Percentiles rank a stretch among this genome's conserved stretches.
Evolutionary conservation across 75 land plant species (phyloP).

Genomic region (Pinus taeda): DNA sequence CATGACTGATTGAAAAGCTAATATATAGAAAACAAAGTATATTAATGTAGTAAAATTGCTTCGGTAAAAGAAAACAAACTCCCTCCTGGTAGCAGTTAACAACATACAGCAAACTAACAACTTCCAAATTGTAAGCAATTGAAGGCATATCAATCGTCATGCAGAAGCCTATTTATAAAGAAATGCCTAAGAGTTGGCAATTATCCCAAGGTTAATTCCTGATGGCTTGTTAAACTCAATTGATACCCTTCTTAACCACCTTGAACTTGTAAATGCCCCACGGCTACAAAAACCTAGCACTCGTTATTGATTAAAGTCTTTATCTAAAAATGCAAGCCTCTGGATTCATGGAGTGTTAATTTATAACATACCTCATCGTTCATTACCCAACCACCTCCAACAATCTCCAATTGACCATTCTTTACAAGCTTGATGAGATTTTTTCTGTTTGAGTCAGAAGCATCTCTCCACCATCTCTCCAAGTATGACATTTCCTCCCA

Average conservation of each 20-base stretch:
- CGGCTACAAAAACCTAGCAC: background rate
- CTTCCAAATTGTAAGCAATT: too few relatives aligned
- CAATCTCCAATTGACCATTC: slow-evolving; percentile 96
- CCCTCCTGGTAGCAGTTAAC: background rate
- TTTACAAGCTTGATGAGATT: slow-evolving; percentile 65
- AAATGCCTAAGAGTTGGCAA: too few relatives aligned
- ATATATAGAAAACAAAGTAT: background rate
- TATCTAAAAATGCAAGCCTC: background rate
- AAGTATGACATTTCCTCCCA: slow-evolving; percentile 99
- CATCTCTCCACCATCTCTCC: slow-evolving; percentile 98
- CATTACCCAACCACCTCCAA: slow-evolving; percentile 99
- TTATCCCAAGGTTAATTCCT: too few relatives aligned
- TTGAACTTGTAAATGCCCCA: background rate
- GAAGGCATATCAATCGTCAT: background rate
- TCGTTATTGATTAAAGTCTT: background rate
- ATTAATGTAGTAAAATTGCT: background rate
- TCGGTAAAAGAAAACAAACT: background rate
- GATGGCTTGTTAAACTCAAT: background rate
- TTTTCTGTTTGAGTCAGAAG: slow-evolving; percentile 49
- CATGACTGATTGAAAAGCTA: background rate
- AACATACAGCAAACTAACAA: background rate
- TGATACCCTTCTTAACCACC: background rate
- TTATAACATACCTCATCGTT: slow-evolving; percentile 85
- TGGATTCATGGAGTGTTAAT: background rate
- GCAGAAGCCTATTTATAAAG: too few relatives aligned